phyloP scores from a whole-genome alignment of 2,329 filamentous ascomycete genomes.

The Lanzia echinophila region DNA sequence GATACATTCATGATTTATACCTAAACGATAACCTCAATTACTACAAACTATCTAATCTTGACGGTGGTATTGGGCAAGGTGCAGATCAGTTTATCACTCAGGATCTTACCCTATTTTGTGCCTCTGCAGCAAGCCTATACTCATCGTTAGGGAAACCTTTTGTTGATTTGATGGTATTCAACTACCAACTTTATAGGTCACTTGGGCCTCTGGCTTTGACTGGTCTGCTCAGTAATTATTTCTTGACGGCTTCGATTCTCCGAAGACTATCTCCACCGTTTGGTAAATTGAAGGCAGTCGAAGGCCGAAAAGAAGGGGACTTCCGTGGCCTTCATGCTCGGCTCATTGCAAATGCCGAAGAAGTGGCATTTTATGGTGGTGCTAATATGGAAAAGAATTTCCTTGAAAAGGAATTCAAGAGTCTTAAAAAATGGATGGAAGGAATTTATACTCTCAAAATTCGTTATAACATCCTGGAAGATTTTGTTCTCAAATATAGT shows the following conservation, averaged over 20 bases:
- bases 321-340: conserved; percentile 88
- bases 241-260: conserved; percentile 85
- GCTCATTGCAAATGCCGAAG: conserved; percentile 92
- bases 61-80: conserved; percentile 85
- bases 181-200: conserved; percentile 91
- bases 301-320: conserved; percentile 90
- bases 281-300: conserved; percentile 92
- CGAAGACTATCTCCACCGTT: conserved; percentile 88
- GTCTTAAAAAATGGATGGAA: conserved; percentile 95
- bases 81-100: conserved; percentile 98
- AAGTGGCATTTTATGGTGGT: conserved; percentile 95
- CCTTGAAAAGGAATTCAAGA: conserved; percentile 85
- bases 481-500: conserved; percentile 96
- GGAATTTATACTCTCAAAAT: conserved; percentile 97
- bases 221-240: conserved; percentile 86
- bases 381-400: conserved; percentile 93
- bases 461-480: conserved; percentile 96
- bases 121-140: conserved; percentile 84
- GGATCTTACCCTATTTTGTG: conserved; percentile 91
- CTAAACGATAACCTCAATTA: conserved; percentile 93
- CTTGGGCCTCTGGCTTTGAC: conserved; percentile 82
- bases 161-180: conserved; percentile 96
- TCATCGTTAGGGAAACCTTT: conserved; percentile 96
- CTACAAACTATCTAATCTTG: conserved; percentile 88
- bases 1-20: conserved; percentile 96